Base-by-base conservation (phyloP, 768 basidiomycete species). In the Gloeostereum incarnatum region DNA sequence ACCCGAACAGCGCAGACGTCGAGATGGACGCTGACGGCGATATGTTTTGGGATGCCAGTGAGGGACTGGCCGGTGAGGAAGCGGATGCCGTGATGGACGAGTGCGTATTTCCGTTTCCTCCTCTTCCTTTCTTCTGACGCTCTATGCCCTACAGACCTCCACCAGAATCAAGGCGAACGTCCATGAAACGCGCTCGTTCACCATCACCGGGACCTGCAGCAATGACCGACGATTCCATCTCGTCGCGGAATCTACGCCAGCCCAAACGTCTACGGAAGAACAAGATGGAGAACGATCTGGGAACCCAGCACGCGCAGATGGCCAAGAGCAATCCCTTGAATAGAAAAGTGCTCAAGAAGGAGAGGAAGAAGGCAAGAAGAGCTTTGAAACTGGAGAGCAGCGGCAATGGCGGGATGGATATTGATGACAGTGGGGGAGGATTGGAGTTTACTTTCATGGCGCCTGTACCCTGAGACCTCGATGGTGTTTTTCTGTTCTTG, bases 191-290 rank as follows among this genome's bases (percentile, higher is more conserved):
- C 9, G 36, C 56, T 1, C 58, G 48, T 2, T 47, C 65, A n/a
- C 54, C 56, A 0, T 50, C 55, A 2, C 51, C 45, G 17, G 44
- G 47, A 18, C 46, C 45, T n/a, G 24, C 19, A 16, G 9, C 23
- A 3, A 22, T 32, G 16, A 36, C 30, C 30, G 23, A 40, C 31
- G 25, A 36, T 23, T 9, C 31, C 18, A 35, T 45, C 26, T 27
- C 24, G 27, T 26, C 45, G 36, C 19, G 19, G 21, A 18, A 36
- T 32, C 26, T 21, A 16, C 42, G 43, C 8, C 68, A 67, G 43
- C 75, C 79, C 1, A 83, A 82, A 51, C 75, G 81, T 6, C 66
- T 73, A 39, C 68, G 80, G 10, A 73, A 62, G 49, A 63, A 67
- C 23, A 76, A 72, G 49, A 71, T 74, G 29, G 47, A n/a, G n/a